A percentile compares a stretch with the other conserved stretches of the same genome.
Conservation (phyloP, 2,329 filamentous ascomycete species). For the Ambrosiella cleistominuta region DNA sequence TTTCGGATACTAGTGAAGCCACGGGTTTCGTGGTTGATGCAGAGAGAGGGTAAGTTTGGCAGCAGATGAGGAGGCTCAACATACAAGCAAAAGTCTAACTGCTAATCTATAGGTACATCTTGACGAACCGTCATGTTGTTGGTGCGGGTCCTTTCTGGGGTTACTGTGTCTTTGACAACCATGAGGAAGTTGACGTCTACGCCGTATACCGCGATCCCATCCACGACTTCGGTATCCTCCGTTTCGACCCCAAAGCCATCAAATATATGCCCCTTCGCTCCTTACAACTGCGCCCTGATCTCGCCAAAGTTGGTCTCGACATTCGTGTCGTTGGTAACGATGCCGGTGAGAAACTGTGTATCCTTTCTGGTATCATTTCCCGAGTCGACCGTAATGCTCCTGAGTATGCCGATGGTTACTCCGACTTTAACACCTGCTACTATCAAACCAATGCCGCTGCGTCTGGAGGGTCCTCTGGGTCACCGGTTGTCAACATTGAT, state of each 20-base stretch:
- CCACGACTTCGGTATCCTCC: constrained; percentile 92
- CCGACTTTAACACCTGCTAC: constrained; percentile 91
- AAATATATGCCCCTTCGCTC: constrained; percentile 89
- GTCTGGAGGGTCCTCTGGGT: constrained; percentile 93
- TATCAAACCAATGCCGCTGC: constrained; percentile 95
- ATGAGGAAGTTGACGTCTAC: constrained; percentile 88
- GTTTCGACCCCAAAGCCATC: constrained; percentile 89
- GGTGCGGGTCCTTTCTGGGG: constrained; percentile 94
- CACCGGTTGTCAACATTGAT: constrained; percentile 90
- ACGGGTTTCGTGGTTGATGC: constrained; percentile 97
- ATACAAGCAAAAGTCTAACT: background rate
- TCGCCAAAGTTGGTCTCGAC: constrained; percentile 78
- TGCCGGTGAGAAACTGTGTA: constrained; percentile 94
- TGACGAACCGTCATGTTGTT: constrained; percentile 86
- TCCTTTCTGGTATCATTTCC: constrained; percentile 92
- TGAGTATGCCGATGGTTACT: constrained; percentile 94
- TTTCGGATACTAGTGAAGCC: constrained; percentile 82
- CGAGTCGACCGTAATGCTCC: constrained; percentile 90
- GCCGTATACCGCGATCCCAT: constrained; percentile 96
- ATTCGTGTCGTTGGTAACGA: constrained; percentile 97
- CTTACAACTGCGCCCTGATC: constrained; percentile 64
- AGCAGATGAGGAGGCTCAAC: no score
- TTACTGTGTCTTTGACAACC: constrained; percentile 96
- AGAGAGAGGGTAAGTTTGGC: constrained; percentile 50
- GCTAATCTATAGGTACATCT: constrained; percentile 40